These are phyloP conservation scores for Coprinopsis sp. DNA, from an alignment of 768 basidiomycete genomes.

Conservation along the genomic window DNA sequence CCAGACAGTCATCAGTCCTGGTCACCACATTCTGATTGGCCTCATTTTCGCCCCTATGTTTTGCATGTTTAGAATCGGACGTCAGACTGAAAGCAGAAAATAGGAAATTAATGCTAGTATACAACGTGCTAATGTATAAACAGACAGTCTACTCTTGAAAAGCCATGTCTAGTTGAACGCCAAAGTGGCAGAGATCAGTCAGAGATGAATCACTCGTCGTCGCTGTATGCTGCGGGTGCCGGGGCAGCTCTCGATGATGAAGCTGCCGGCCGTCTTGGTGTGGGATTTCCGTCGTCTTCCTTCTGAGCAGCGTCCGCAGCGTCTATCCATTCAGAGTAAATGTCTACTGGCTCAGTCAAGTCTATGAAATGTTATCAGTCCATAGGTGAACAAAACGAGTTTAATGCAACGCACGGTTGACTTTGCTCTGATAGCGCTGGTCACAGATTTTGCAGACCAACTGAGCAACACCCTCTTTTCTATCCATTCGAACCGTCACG, in stretches of 20 bases:
- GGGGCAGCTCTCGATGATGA: constrained; percentile 55
- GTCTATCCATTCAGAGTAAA: constrained; percentile 91
- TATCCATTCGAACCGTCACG: constrained; percentile 78
- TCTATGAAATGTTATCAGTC: constrained; percentile 38
- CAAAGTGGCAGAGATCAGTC: background rate
- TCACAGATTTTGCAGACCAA: constrained; percentile 82
- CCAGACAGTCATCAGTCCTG: constrained; percentile 1
- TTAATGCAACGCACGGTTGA: constrained; percentile 56
- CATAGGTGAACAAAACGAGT: constrained; percentile 3
- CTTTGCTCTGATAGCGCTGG: constrained; percentile 83
- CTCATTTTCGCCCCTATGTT: background rate
- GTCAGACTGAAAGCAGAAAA: too few species aligned
- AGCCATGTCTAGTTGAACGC: background rate
- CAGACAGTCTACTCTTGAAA: background rate
- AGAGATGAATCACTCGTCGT: constrained; percentile 35
- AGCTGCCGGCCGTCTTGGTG: constrained; percentile 48
- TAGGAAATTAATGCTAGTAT: background rate
- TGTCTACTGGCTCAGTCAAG: constrained; percentile 82
- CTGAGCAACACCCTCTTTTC: constrained; percentile 80
- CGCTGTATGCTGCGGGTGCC: constrained; percentile 39
- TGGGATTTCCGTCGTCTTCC: constrained; percentile 51
- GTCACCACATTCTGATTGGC: background rate
- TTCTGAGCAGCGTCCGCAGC: constrained; percentile 79
- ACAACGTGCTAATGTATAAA: background rate
- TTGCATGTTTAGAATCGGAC: too few species aligned